These are phyloP conservation scores for Phlebiopsis flavidoalba DNA, from an alignment of 768 basidiomycete genomes.

Conservation along the genomic window DNA sequence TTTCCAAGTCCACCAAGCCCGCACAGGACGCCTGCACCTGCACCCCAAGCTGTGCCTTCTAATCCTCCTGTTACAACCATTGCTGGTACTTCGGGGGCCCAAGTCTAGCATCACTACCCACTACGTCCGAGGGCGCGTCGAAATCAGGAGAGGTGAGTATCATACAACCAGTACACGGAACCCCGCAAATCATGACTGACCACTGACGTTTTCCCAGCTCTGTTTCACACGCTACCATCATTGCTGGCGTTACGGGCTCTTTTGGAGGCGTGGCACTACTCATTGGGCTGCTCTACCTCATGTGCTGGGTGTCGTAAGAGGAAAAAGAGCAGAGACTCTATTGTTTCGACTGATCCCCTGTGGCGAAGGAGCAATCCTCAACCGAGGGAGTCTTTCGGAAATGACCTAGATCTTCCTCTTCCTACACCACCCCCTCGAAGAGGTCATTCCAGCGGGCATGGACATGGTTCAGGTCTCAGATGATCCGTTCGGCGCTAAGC, in stretches of 20 bases:
- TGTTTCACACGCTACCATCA: neutral
- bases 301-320: neutral
- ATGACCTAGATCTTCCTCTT: neutral
- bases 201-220: neutral
- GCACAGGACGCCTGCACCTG: neutral
- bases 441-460: neutral
- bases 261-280: neutral
- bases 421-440: neutral
- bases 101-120: neutral
- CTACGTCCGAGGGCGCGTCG: neutral
- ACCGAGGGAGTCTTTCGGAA: neutral
- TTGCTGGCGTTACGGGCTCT: neutral
- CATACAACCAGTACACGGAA: neutral
- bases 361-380: neutral
- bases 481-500: neutral
- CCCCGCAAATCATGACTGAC: neutral
- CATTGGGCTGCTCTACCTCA: neutral
- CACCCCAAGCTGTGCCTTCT: neutral
- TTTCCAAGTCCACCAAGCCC: no score
- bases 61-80: neutral
- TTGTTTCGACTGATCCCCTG: neutral
- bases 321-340: neutral
- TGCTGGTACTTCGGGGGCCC: no score
- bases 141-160: neutral
- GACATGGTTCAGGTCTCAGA: neutral